phyloP scores from a whole-genome alignment of 768 basidiomycete species.

The Tylopilus sp. region DNA sequence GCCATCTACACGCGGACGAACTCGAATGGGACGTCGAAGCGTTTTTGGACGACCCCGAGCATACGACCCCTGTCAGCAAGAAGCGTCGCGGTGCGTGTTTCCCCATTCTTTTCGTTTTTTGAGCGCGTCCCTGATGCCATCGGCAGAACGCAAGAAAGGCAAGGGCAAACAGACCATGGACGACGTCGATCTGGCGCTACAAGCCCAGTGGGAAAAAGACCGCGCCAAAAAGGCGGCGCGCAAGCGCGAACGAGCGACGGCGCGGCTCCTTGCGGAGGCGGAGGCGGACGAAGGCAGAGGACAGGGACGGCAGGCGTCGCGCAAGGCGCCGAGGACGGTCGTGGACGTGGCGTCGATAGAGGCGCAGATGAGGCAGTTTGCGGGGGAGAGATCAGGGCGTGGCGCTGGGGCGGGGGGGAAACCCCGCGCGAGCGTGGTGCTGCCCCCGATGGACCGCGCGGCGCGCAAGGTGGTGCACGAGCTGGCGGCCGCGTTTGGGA shows the following conservation, averaged over 20 bases:
- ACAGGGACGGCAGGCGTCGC: conserved; percentile 29
- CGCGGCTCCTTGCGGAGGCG: conserved; percentile 46
- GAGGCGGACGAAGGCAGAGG: not conserved
- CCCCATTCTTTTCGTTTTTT: not conserved
- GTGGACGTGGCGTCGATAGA: conserved; percentile 68
- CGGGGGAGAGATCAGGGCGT: conserved; percentile 36
- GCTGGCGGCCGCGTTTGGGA: conserved; percentile 70
- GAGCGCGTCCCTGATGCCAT: not conserved
- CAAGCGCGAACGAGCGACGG: conserved; percentile 60
- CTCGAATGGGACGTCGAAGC: conserved; percentile 38
- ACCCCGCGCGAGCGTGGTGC: conserved; percentile 47
- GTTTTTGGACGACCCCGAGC: conserved; percentile 25
- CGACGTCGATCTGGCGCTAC: conserved; percentile 53
- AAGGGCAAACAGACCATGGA: conserved; percentile 10
- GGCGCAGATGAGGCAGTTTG: conserved; percentile 66
- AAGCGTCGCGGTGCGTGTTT: conserved; percentile 49
- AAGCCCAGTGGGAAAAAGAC: conserved; percentile 75
- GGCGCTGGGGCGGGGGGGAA: not conserved
- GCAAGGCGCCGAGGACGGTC: conserved; percentile 65
- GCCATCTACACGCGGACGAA: conserved; percentile 55
- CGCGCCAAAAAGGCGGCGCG: conserved; percentile 77
- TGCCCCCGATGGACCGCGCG: conserved; percentile 78
- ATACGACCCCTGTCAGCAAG: conserved; percentile 30
- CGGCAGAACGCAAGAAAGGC: conserved; percentile 33
- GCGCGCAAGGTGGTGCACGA: conserved; percentile 74